Conservation (phyloP, 2,329 filamentous ascomycete genomes). For the Grosmannia clavigera region DNA sequence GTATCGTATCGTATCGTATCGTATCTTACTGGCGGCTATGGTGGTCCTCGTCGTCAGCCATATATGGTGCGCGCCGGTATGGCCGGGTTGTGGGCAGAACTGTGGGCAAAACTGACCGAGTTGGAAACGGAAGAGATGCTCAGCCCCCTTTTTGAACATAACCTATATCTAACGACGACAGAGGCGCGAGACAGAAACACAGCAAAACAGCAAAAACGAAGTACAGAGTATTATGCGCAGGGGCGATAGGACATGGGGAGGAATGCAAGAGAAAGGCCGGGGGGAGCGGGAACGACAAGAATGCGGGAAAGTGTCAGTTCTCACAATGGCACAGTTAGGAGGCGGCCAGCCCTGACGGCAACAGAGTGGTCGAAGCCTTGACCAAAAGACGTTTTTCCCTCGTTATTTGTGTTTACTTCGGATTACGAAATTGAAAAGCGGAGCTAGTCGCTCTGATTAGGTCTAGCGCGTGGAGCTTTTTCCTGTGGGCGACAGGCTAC, state of each 20-base stretch:
- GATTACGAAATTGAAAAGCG: constrained; percentile 1
- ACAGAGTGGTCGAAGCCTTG: neutral
- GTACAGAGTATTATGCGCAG: neutral
- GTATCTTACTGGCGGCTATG: neutral
- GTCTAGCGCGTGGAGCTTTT: neutral
- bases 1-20: neutral
- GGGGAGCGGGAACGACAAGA: neutral
- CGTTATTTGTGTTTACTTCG: constrained; percentile 1
- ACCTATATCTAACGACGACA: neutral
- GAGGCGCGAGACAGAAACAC: neutral
- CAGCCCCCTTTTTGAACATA: neutral
- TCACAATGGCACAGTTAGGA: neutral
- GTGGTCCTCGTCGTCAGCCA: neutral
- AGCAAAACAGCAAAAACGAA: neutral
- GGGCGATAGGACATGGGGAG: neutral
- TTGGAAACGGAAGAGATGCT: neutral
- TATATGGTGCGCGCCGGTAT: neutral
- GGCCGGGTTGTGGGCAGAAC: neutral
- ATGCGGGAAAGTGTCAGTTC: neutral
- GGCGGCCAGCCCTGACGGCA: neutral
- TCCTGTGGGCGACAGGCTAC: neutral
- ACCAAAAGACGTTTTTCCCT: neutral
- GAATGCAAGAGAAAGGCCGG: neutral
- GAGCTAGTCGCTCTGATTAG: neutral
- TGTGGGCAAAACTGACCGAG: neutral